Conservation (phyloP, 192 early-diverging fungal species). For the Backusella luteola region DNA sequence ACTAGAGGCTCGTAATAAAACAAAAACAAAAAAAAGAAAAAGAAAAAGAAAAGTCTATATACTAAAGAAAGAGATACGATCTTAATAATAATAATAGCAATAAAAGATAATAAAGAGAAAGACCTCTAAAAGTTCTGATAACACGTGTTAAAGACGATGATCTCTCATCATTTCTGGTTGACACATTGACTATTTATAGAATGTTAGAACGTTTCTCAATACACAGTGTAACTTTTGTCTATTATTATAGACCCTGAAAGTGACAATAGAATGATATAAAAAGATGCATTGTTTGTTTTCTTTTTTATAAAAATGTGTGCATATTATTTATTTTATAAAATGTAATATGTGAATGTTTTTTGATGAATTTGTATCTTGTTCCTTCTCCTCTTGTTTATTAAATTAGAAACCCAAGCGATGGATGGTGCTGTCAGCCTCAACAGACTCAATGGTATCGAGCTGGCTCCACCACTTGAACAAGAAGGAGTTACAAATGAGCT, state of each 20-base stretch:
- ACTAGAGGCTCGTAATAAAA: not conserved
- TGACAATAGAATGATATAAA: not conserved
- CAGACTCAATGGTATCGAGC: conserved; percentile 63
- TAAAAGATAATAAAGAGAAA: not conserved
- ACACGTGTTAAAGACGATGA: conserved; percentile 13
- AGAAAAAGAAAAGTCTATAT: not conserved
- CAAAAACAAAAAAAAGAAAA: not conserved
- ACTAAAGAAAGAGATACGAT: not conserved
- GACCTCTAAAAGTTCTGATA: not conserved
- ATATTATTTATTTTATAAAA: conserved; percentile 6
- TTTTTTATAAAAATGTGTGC: not conserved
- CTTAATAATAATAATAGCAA: not conserved
- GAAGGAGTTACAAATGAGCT: conserved; percentile 87
- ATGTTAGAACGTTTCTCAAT: not conserved
- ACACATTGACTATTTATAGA: conserved; percentile 8
- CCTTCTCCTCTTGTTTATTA: not conserved
- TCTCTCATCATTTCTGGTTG: not conserved
- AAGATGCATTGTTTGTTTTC: not conserved
- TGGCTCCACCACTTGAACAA: conserved; percentile 97
- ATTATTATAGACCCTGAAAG: not conserved
- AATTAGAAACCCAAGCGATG: conserved; percentile 53
- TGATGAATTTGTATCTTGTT: not conserved
- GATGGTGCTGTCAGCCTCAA: conserved; percentile 66
- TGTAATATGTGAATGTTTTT: not conserved
- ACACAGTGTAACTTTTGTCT: not conserved